phyloP scores from a whole-genome alignment of 2,329 filamentous ascomycete genomes.

The Harringtonia lauricola region DNA sequence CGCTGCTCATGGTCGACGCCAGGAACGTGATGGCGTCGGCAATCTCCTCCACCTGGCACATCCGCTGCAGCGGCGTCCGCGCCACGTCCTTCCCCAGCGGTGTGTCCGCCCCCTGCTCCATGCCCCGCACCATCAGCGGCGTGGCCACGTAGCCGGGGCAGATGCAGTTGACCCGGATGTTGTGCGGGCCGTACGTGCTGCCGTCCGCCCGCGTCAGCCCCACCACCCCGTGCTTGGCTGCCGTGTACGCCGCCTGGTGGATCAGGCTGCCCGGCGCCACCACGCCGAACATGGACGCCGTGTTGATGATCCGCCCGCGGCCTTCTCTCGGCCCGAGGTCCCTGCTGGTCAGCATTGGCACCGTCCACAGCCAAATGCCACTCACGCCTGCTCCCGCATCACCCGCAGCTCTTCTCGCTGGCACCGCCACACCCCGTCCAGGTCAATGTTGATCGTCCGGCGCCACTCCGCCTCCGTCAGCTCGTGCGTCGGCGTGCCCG shows the following conservation, averaged over 20 bases:
- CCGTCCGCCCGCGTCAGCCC: slow-evolving; percentile 44
- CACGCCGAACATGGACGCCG: slow-evolving; percentile 39
- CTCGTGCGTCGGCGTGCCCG: slow-evolving; percentile 31
- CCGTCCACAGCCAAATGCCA: too few relatives aligned
- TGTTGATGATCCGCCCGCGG: slow-evolving; percentile 42
- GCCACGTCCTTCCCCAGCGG: slow-evolving; percentile 27
- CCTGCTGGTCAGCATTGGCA: too few relatives aligned
- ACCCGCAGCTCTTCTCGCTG: slow-evolving; percentile 38
- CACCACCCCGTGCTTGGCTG: slow-evolving; percentile 39
- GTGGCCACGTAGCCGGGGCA: slow-evolving; percentile 31
- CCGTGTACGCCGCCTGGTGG: slow-evolving; percentile 33
- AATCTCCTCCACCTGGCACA: slow-evolving; percentile 39
- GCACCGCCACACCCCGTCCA: slow-evolving; percentile 46
- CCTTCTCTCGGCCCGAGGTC: slow-evolving; percentile 23
- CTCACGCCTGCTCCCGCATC: slow-evolving; percentile 39
- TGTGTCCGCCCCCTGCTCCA: slow-evolving; percentile 14
- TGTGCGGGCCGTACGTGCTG: slow-evolving; percentile 34
- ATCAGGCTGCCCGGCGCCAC: slow-evolving; percentile 25
- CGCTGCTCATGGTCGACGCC: slow-evolving; percentile 40
- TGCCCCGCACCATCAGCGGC: slow-evolving; percentile 8
- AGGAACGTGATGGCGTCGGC: slow-evolving; percentile 40
- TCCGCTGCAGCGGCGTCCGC: slow-evolving; percentile 34
- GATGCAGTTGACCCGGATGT: slow-evolving; percentile 50
- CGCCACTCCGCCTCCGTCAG: slow-evolving; percentile 35
- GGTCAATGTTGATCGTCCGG: slow-evolving; percentile 38